These are phyloP conservation scores for Lactarius evosmus DNA, from an alignment of 768 basidiomycete genomes.

Conservation along the genomic window DNA sequence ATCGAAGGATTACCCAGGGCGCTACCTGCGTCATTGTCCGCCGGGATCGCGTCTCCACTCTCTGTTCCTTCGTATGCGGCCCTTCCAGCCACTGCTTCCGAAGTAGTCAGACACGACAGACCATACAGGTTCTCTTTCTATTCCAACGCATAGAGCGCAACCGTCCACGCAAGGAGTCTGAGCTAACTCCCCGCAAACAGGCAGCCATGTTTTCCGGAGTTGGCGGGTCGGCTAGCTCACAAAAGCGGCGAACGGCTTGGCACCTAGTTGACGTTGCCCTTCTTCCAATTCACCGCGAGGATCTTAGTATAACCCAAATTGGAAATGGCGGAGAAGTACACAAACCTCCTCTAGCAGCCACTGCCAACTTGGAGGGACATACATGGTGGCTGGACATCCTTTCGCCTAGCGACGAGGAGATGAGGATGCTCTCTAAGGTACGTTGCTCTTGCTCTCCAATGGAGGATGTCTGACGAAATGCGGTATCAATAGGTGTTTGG, in stretches of 20 bases:
- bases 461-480: not conserved
- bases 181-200: conserved; percentile 90
- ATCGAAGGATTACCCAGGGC: conserved; percentile 64
- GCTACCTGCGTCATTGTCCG: conserved; percentile 40
- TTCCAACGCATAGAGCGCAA: too few species aligned
- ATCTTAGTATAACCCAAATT: not conserved
- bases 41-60: conserved; percentile 31
- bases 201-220: conserved; percentile 75
- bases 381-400: conserved; percentile 98
- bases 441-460: too few species aligned
- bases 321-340: conserved; percentile 3
- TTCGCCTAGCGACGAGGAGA: conserved; percentile 95
- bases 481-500: conserved; percentile 71
- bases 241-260: conserved; percentile 10
- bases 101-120: conserved; percentile 55
- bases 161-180: too few species aligned
- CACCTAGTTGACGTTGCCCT: conserved; percentile 5
- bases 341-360: conserved; percentile 10
- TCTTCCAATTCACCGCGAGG: not conserved
- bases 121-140: too few species aligned
- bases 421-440: conserved; percentile 94
- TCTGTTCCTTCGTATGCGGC: conserved; percentile 45
- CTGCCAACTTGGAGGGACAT: conserved; percentile 56
- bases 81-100: conserved; percentile 27
- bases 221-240: conserved; percentile 12